A percentile compares a stretch with the other conserved stretches of the same genome.
Evolutionary conservation across 2,329 filamentous ascomycete species (phyloP).

Genomic region (Aureobasidium mangrovei): DNA sequence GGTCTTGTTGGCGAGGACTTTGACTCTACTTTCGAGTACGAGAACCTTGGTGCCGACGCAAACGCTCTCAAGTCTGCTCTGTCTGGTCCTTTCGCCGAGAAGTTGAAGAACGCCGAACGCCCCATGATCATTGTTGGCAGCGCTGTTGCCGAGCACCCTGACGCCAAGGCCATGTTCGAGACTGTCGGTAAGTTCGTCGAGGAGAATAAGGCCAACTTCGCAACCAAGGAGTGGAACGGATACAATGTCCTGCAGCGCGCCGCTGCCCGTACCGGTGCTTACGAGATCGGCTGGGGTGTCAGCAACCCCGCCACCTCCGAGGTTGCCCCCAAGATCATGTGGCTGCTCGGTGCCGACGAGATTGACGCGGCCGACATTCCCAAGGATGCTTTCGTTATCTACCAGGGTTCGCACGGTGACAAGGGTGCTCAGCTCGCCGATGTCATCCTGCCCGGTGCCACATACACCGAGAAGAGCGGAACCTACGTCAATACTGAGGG

Average conservation of each 20-base stretch:
- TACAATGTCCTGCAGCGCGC: conserved; percentile 95
- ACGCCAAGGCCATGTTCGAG: conserved; percentile 91
- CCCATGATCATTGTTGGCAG: conserved; percentile 97
- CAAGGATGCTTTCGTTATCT: conserved; percentile 92
- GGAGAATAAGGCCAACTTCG: conserved; percentile 83
- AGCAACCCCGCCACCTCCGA: conserved; percentile 73
- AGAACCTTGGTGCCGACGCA: conserved; percentile 75
- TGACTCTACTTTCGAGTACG: conserved; percentile 90
- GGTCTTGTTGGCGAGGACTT: conserved; percentile 85
- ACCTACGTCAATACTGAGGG: conserved; percentile 99
- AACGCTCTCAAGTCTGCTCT: conserved; percentile 77
- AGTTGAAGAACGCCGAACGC: conserved; percentile 74
- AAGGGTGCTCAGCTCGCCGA: conserved; percentile 86
- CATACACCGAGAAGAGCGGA: conserved; percentile 92
- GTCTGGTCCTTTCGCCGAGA: conserved; percentile 83
- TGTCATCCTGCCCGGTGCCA: conserved; percentile 83
- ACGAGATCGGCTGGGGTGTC: conserved; percentile 88
- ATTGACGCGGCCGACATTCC: conserved; percentile 77
- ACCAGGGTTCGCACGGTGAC: conserved; percentile 98
- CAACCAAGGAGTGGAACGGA: conserved; percentile 86
- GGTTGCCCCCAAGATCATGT: conserved; percentile 88
- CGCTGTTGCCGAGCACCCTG: conserved; percentile 79
- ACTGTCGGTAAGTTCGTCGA: conserved; percentile 83
- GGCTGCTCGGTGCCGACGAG: conserved; percentile 94
- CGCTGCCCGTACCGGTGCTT: conserved; percentile 85